These are phyloP conservation scores for Fistulina hepatica DNA, from an alignment of 1,284 basidiomycete genomes.

Conservation along the genomic window DNA sequence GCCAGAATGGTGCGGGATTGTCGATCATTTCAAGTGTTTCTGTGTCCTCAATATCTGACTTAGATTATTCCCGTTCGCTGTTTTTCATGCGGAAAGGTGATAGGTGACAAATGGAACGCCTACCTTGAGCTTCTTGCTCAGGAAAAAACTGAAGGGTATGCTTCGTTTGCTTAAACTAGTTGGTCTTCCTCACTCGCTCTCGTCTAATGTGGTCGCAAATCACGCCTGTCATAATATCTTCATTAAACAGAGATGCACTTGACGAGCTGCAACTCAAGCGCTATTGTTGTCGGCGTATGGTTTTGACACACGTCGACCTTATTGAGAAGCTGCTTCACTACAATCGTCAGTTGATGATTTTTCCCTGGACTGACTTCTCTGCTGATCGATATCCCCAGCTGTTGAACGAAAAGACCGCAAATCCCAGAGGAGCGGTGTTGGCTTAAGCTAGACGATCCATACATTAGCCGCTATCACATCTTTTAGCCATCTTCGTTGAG, in stretches of 20 bases:
- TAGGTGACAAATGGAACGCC: slow-evolving; percentile 86
- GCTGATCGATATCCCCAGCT: too few relatives aligned
- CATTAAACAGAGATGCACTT: slow-evolving; percentile 66
- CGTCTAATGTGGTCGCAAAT: neutral
- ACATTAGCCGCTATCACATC: too few relatives aligned
- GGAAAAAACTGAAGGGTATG: slow-evolving; percentile 80
- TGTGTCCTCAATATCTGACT: too few relatives aligned
- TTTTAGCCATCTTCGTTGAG: neutral
- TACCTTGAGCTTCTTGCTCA: slow-evolving; percentile 73
- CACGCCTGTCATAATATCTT: slow-evolving; percentile 1
- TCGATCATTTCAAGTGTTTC: too few relatives aligned
- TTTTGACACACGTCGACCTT: slow-evolving; percentile 93
- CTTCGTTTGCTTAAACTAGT: slow-evolving; percentile 9
- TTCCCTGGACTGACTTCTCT: too few relatives aligned
- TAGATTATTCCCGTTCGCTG: slow-evolving; percentile 83
- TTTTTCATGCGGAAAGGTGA: slow-evolving; percentile 89
- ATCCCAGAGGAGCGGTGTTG: too few relatives aligned
- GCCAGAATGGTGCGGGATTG: too few relatives aligned
- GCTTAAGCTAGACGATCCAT: too few relatives aligned
- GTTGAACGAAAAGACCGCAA: too few relatives aligned
- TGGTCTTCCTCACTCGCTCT: slow-evolving; percentile 3
- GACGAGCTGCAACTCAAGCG: slow-evolving; percentile 86
- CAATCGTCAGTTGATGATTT: slow-evolving; percentile 83
- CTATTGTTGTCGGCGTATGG: slow-evolving; percentile 97
- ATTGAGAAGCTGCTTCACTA: slow-evolving; percentile 95